Percentiles rank a stretch among this genome's conserved stretches.
Conservation (phyloP, 768 basidiomycete species). For the Russula griseocarnosa region DNA sequence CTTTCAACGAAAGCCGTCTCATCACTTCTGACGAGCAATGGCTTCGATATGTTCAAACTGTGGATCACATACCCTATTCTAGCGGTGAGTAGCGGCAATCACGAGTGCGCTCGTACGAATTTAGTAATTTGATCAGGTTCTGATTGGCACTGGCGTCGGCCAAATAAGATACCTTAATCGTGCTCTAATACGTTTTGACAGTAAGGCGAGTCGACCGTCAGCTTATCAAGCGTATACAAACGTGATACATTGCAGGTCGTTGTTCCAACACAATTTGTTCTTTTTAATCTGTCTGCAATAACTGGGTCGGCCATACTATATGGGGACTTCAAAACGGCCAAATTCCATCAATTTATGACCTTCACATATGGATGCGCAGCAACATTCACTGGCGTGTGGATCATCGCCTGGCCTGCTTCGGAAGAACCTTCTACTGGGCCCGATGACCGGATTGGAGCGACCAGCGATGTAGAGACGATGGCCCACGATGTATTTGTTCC, state of each 20-base stretch:
- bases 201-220: constrained; percentile 53
- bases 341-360: constrained; percentile 76
- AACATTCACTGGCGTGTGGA: constrained; percentile 87
- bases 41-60: constrained; percentile 68
- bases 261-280: constrained; percentile 91
- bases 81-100: constrained; percentile 44
- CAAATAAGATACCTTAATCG: constrained; percentile 82
- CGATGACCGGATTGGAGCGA: constrained; percentile 32
- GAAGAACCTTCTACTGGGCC: constrained; percentile 24
- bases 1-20: constrained; percentile 91
- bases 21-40: constrained; percentile 73
- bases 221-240: background rate
- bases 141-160: constrained; percentile 69
- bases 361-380: constrained; percentile 84
- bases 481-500: constrained; percentile 10
- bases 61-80: constrained; percentile 84
- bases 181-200: constrained; percentile 89
- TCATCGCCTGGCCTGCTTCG: constrained; percentile 63
- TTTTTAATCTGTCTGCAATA: constrained; percentile 92
- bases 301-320: constrained; percentile 91
- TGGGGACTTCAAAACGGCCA: constrained; percentile 82
- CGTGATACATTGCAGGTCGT: constrained; percentile 54
- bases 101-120: background rate
- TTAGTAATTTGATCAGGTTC: constrained; percentile 44
- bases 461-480: constrained; percentile 35